These are phyloP conservation scores for Leccinum proliferum DNA, from an alignment of 1,284 basidiomycete species.

Conservation along the genomic window DNA sequence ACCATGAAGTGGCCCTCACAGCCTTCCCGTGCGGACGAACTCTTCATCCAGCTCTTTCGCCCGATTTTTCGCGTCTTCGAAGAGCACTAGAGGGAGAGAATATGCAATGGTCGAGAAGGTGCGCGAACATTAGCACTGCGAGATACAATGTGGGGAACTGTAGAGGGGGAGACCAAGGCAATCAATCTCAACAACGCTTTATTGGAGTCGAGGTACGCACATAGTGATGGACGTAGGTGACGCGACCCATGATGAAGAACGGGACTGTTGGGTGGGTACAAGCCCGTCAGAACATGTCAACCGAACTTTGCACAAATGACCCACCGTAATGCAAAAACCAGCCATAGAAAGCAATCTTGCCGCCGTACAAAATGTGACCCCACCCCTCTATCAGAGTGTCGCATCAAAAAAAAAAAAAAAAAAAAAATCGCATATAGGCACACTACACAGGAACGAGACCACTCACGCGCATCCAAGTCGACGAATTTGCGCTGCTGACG, in stretches of 20 bases:
- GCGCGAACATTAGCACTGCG: conserved; percentile 86
- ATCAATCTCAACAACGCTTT: neutral
- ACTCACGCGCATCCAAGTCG: conserved; percentile 84
- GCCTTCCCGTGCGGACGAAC: conserved; percentile 51
- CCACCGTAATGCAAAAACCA: conserved; percentile 90
- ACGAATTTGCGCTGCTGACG: conserved; percentile 85
- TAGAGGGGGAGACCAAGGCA: neutral
- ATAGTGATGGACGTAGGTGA: conserved; percentile 89
- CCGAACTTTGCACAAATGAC: conserved; percentile 22
- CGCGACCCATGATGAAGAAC: conserved; percentile 95
- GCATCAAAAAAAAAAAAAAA: conserved; percentile 12
- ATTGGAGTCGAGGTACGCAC: conserved; percentile 37
- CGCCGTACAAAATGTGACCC: conserved; percentile 93
- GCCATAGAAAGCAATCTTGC: conserved; percentile 87
- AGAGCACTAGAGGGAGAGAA: conserved; percentile 65
- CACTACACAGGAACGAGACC: neutral
- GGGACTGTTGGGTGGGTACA: conserved; percentile 53
- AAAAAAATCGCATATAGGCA: neutral
- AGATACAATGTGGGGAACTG: conserved; percentile 95
- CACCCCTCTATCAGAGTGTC: conserved; percentile 58
- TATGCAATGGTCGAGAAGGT: conserved; percentile 89
- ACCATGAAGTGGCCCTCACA: conserved; percentile 75
- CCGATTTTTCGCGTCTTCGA: conserved; percentile 56
- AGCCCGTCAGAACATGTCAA: neutral
- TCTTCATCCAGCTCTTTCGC: conserved; percentile 64